phyloP scores from a whole-genome alignment of 2,329 filamentous ascomycete species.

The Verticillium klebahnii region DNA sequence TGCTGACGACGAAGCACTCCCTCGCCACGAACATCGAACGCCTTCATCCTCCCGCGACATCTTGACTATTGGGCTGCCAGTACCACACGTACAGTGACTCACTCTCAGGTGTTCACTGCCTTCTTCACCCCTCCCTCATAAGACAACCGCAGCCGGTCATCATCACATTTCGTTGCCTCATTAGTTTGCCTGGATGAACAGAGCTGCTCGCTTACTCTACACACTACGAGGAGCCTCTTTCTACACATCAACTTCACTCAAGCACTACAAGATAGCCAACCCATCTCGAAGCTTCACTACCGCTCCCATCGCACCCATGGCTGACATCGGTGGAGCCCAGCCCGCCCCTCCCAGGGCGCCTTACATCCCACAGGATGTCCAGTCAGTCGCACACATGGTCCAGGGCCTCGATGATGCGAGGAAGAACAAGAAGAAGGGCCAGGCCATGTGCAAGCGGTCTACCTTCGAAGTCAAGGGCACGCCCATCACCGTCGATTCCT shows the following conservation, averaged over 20 bases:
- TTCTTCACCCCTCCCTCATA: neutral
- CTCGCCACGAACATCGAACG: neutral
- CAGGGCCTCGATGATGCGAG: slow-evolving; percentile 53
- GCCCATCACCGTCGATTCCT: slow-evolving; percentile 73
- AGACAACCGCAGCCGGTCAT: neutral
- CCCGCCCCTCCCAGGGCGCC: slow-evolving; percentile 44
- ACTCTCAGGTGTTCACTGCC: neutral
- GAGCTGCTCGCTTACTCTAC: neutral
- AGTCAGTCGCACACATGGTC: slow-evolving; percentile 63
- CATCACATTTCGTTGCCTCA: no score
- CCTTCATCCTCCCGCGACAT: neutral
- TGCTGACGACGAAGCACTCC: neutral
- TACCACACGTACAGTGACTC: neutral
- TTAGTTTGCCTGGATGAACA: neutral
- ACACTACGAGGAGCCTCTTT: neutral
- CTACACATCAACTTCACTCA: neutral
- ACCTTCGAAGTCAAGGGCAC: slow-evolving; percentile 65
- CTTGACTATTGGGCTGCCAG: neutral
- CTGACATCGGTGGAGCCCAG: slow-evolving; percentile 1
- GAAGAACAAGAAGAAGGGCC: slow-evolving; percentile 47
- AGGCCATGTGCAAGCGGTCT: slow-evolving; percentile 74
- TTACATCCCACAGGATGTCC: slow-evolving; percentile 63
- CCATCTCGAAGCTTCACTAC: neutral
- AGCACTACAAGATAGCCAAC: neutral
- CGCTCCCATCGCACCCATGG: slow-evolving; percentile 4